Percentiles rank a stretch among this genome's conserved stretches.
Evolutionary conservation across 306 rosid genomes (phyloP).

Genomic region (Quercus wislizeni): DNA sequence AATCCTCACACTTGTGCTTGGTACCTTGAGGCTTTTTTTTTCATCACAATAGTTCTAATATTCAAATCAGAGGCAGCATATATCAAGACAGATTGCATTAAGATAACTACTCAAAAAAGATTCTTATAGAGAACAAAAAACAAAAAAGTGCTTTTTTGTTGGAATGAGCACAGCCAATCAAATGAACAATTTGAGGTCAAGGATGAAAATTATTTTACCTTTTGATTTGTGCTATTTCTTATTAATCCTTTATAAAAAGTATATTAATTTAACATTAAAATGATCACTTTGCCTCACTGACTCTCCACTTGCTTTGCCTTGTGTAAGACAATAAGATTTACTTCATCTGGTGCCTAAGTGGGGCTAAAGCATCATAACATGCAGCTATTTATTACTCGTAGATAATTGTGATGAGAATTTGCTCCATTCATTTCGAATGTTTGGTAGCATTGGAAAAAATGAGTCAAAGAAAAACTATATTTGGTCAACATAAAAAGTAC

Average conservation of each 20-base stretch:
- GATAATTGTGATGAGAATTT: not conserved
- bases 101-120: not conserved
- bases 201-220: not conserved
- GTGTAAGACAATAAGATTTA: not conserved
- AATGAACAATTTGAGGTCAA: not conserved
- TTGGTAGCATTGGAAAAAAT: no score
- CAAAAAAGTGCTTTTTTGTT: not conserved
- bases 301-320: not conserved
- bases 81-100: not conserved
- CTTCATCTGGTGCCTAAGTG: not conserved
- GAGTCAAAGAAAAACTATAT: no score
- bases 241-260: not conserved
- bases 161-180: not conserved
- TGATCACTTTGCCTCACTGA: not conserved
- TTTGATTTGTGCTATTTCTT: not conserved
- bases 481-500: no score
- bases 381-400: not conserved
- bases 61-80: not conserved
- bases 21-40: no score
- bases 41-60: not conserved
- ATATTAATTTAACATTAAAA: not conserved
- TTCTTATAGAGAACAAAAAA: not conserved
- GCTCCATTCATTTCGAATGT: no score
- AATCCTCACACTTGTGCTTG: no score
- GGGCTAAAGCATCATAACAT: not conserved